Percentiles rank a stretch among this genome's conserved stretches.
phyloP scores from a whole-genome alignment of 2,329 filamentous ascomycete genomes.

The Hypomyces rosellus region DNA sequence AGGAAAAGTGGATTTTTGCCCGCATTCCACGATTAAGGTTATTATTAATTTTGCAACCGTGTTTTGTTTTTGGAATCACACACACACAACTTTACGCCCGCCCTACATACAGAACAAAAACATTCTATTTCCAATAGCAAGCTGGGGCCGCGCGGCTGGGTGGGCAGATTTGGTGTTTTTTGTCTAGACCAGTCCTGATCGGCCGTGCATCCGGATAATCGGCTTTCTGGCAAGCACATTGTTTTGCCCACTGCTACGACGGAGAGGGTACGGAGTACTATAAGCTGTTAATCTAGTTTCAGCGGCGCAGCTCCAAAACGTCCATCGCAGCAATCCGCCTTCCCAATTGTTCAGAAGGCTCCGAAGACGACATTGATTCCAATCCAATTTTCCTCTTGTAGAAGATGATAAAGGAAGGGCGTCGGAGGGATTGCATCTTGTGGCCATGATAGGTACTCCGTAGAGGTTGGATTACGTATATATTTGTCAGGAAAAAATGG shows the following conservation, averaged over 20 bases:
- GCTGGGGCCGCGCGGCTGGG: constrained; percentile 3
- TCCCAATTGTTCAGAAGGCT: constrained; percentile 1
- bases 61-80: not conserved
- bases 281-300: constrained; percentile 4
- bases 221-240: constrained; percentile 4
- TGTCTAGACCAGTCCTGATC: constrained; percentile 6
- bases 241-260: not conserved
- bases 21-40: no score
- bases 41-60: no score
- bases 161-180: constrained; percentile 7
- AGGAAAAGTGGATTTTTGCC: no score
- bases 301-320: not conserved
- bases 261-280: no score
- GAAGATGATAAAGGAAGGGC: no score
- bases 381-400: no score
- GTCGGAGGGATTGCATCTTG: no score
- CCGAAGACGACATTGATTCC: not conserved
- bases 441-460: no score
- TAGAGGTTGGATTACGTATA: no score
- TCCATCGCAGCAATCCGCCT: not conserved
- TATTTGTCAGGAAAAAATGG: no score
- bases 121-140: not conserved
- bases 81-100: no score
- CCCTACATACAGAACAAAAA: not conserved
- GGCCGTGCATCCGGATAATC: constrained; percentile 10